A percentile compares a stretch with the other conserved stretches of the same genome.
Conservation (phyloP, 805 yeast genomes). For the Metschnikowia lunata region DNA sequence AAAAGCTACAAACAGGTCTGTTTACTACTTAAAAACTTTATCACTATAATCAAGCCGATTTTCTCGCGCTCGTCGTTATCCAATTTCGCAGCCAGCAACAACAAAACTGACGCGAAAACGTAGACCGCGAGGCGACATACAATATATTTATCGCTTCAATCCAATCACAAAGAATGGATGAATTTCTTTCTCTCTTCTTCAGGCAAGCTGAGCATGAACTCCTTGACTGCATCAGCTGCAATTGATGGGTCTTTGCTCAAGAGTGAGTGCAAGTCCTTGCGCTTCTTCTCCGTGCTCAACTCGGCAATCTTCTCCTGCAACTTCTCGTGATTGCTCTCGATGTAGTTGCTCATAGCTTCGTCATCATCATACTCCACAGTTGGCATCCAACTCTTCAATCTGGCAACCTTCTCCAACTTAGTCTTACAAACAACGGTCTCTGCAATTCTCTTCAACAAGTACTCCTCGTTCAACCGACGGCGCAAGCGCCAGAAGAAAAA, state of each 20-base stretch:
- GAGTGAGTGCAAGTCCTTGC: slow-evolving; percentile 58
- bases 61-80: slow-evolving; percentile 1
- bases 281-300: slow-evolving; percentile 62
- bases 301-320: slow-evolving; percentile 59
- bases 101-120: slow-evolving; percentile 6
- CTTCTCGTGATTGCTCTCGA: slow-evolving; percentile 68
- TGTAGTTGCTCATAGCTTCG: slow-evolving; percentile 75
- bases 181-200: slow-evolving; percentile 32
- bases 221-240: slow-evolving; percentile 33
- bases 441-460: slow-evolving; percentile 69
- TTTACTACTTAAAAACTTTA: slow-evolving; percentile 3
- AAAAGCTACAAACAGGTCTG: too few relatives aligned
- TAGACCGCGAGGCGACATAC: background rate
- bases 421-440: slow-evolving; percentile 53
- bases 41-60: slow-evolving; percentile 1
- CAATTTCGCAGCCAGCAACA: slow-evolving; percentile 1
- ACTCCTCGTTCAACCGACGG: slow-evolving; percentile 91
- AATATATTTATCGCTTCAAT: background rate
- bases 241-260: slow-evolving; percentile 30
- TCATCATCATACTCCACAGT: slow-evolving; percentile 69
- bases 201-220: slow-evolving; percentile 30
- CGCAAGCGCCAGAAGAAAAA: slow-evolving; percentile 98
- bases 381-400: slow-evolving; percentile 86
- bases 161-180: slow-evolving; percentile 17
- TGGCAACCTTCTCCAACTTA: slow-evolving; percentile 78